A percentile compares a stretch with the other conserved stretches of the same genome.
Evolutionary conservation across 1,284 basidiomycete species (phyloP).

Genomic region (Rhodotorula mucilaginosa): DNA sequence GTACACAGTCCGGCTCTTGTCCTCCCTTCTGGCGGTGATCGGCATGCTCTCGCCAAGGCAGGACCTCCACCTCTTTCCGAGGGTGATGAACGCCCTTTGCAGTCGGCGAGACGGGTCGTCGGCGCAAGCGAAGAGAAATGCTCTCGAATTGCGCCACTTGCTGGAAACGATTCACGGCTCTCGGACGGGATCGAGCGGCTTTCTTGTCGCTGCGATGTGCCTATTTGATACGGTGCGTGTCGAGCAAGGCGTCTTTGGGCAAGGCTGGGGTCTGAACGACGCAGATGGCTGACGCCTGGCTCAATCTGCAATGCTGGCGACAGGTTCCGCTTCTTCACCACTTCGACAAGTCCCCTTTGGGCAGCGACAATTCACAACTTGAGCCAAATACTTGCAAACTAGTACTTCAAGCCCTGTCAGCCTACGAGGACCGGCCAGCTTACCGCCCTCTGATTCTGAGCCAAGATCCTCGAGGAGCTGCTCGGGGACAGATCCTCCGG

Average conservation of each 20-base stretch:
- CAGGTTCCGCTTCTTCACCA: not conserved
- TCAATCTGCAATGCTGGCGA: not conserved
- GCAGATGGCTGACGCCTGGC: not conserved
- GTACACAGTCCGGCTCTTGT: constrained; percentile 50
- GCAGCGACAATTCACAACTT: not conserved
- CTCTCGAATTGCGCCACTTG: not conserved
- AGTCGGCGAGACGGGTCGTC: not conserved
- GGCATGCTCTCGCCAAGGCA: constrained; percentile 14
- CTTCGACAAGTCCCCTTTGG: not conserved
- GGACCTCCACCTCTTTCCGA: constrained; percentile 24
- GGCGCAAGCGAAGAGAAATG: not conserved
- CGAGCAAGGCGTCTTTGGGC: not conserved
- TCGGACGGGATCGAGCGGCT: not conserved
- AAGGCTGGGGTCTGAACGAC: not conserved
- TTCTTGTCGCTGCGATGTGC: no score
- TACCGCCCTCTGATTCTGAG: not conserved
- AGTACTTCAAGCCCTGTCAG: not conserved
- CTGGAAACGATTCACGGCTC: not conserved
- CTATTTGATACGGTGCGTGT: no score
- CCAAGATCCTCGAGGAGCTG: not conserved
- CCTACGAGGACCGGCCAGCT: not conserved
- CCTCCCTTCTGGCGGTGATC: constrained; percentile 48
- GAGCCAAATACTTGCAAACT: not conserved
- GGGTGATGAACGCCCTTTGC: constrained; percentile 11
- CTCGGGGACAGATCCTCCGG: not conserved